phyloP scores from a whole-genome alignment of 2,329 filamentous ascomycete species.

The Pyrenochaeta sp. region DNA sequence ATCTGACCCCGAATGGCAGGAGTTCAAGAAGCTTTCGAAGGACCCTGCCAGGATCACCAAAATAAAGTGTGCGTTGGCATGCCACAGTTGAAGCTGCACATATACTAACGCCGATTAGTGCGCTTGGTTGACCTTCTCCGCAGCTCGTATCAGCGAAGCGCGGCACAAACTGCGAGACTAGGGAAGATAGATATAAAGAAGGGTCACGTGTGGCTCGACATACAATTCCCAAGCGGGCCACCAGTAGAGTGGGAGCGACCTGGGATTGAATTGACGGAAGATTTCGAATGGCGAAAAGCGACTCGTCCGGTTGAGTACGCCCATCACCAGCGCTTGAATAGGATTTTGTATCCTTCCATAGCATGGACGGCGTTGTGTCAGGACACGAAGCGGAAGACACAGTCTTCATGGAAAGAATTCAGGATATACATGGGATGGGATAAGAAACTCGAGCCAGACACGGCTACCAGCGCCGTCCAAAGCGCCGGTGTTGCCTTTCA shows the following conservation, averaged over 20 bases:
- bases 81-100: not conserved
- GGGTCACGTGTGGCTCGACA: conserved; percentile 57
- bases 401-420: conserved; percentile 30
- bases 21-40: conserved; percentile 55
- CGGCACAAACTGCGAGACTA: conserved; percentile 36
- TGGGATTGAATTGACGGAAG: conserved; percentile 52
- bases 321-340: conserved; percentile 48
- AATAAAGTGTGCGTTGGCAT: conserved; percentile 43
- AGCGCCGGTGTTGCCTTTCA: conserved; percentile 10
- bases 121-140: conserved; percentile 50
- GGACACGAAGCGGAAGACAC: conserved; percentile 29
- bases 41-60: conserved; percentile 50
- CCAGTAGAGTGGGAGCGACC: conserved; percentile 58
- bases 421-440: conserved; percentile 35
- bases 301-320: conserved; percentile 35
- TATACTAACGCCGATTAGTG: conserved; percentile 23
- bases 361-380: conserved; percentile 31
- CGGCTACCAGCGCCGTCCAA: conserved; percentile 21
- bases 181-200: conserved; percentile 51
- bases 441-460: conserved; percentile 17
- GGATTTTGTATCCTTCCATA: conserved; percentile 28
- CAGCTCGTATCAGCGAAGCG: conserved; percentile 35
- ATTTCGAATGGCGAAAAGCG: conserved; percentile 44
- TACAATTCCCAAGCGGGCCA: conserved; percentile 57
- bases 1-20: conserved; percentile 63